These are phyloP conservation scores for Fagopyrum esculentum DNA, from an alignment of 148 eudicot species.

Conservation along the genomic window DNA sequence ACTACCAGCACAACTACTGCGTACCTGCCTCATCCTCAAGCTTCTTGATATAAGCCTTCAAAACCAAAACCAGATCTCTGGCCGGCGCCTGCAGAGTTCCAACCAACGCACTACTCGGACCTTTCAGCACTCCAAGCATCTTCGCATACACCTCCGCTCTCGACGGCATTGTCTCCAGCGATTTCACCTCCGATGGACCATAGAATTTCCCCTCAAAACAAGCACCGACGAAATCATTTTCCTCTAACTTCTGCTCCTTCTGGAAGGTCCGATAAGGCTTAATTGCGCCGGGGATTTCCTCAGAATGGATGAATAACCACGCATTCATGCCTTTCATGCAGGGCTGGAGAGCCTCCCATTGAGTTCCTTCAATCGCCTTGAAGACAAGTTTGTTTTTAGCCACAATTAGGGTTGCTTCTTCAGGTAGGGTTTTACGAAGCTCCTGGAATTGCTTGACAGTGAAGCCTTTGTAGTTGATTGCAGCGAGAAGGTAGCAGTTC, in stretches of 20 bases:
- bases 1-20: neutral
- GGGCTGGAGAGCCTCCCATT: constrained; percentile 76
- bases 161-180: constrained; percentile 68
- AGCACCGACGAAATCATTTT: constrained; percentile 77
- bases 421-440: constrained; percentile 55
- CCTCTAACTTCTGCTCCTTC: constrained; percentile 74
- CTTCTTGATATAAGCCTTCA: constrained; percentile 79
- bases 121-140: constrained; percentile 63
- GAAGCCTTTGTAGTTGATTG: constrained; percentile 74
- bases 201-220: constrained; percentile 87
- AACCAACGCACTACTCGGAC: constrained; percentile 59
- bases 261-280: constrained; percentile 77
- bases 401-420: constrained; percentile 49
- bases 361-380: constrained; percentile 71
- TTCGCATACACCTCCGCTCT: constrained; percentile 64
- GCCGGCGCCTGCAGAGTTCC: constrained; percentile 80
- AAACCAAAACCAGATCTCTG: constrained; percentile 59
- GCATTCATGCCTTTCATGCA: constrained; percentile 97
- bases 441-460: constrained; percentile 78
- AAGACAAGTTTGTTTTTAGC: constrained; percentile 80
- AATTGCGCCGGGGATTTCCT: constrained; percentile 73
- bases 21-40: constrained; percentile 39
- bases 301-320: constrained; percentile 80
- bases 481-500: constrained; percentile 72
- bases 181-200: constrained; percentile 58